Evolutionary conservation across 2,329 filamentous ascomycete genomes (phyloP).

Genomic region (Coleophoma eucalyptorum): DNA sequence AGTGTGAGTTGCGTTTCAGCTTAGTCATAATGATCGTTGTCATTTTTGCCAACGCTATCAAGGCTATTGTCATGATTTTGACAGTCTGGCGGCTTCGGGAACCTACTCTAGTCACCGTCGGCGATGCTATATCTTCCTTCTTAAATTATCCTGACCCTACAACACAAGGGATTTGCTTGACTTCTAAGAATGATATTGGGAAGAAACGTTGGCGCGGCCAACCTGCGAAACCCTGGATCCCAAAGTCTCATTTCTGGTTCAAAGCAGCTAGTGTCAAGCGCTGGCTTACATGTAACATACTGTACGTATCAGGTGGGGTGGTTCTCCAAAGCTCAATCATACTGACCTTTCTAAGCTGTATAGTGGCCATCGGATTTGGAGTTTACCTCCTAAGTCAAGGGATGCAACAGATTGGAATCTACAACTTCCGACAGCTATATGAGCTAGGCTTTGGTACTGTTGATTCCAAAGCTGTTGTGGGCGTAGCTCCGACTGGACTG

Average conservation of each 20-base stretch:
- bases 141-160: constrained; percentile 23
- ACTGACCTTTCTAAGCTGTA: constrained; percentile 1
- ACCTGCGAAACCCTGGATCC: constrained; percentile 1
- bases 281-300: constrained; percentile 10
- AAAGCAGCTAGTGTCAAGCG: constrained; percentile 6
- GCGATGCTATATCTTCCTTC: constrained; percentile 31
- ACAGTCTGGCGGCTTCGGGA: constrained; percentile 2
- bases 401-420: neutral
- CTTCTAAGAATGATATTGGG: constrained; percentile 9
- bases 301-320: constrained; percentile 4
- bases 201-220: constrained; percentile 2
- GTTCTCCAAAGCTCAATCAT: too few relatives aligned
- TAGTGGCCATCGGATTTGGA: constrained; percentile 1
- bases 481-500: neutral
- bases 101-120: constrained; percentile 23
- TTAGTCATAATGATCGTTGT: constrained; percentile 8
- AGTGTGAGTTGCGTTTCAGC: constrained; percentile 6
- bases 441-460: constrained; percentile 6
- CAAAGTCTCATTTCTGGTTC: constrained; percentile 8
- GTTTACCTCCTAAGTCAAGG: neutral
- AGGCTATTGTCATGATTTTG: constrained; percentile 2
- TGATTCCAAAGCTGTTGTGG: constrained; percentile 2
- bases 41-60: constrained; percentile 3
- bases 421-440: constrained; percentile 1
- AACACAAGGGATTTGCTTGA: constrained; percentile 20